phyloP scores from a whole-genome alignment of 129 eudicot species.

The Tanacetum coccineum region DNA sequence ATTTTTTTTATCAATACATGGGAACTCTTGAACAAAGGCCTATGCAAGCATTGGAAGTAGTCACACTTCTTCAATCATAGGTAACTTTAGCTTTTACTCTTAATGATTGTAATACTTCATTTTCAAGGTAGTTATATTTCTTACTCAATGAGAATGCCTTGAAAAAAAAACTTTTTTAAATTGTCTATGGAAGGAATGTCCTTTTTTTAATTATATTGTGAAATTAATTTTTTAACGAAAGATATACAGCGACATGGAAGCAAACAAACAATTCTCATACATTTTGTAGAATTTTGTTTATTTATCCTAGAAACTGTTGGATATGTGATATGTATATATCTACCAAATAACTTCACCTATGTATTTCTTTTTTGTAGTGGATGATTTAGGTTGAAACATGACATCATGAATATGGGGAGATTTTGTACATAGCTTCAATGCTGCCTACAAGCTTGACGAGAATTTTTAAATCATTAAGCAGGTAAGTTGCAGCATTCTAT shows the following conservation, averaged over 20 bases:
- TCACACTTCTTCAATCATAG: constrained; percentile 97
- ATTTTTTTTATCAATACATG: constrained; percentile 34
- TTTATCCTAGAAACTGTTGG: background rate
- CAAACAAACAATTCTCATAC: background rate
- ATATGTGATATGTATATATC: background rate
- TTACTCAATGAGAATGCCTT: constrained; percentile 1
- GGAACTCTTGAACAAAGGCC: constrained; percentile 89
- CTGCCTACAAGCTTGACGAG: constrained; percentile 94
- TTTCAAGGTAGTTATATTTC: constrained; percentile 1
- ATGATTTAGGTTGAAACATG: constrained; percentile 92
- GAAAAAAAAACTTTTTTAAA: too few relatives aligned
- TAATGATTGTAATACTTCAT: constrained; percentile 8
- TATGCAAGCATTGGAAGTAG: constrained; percentile 85
- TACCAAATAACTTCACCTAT: background rate
- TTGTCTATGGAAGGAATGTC: background rate
- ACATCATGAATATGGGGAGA: constrained; percentile 95
- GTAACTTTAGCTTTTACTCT: constrained; percentile 36
- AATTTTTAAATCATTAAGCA: constrained; percentile 87
- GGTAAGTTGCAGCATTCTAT: constrained; percentile 51
- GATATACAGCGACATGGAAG: background rate
- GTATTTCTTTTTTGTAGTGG: constrained; percentile 45
- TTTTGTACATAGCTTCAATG: constrained; percentile 89
- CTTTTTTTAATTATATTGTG: background rate
- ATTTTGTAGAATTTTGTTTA: background rate
- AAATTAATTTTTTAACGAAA: background rate